These are phyloP conservation scores for Eucalyptus sp. DNA, from an alignment of 345 rosid species.

Conservation along the genomic window DNA sequence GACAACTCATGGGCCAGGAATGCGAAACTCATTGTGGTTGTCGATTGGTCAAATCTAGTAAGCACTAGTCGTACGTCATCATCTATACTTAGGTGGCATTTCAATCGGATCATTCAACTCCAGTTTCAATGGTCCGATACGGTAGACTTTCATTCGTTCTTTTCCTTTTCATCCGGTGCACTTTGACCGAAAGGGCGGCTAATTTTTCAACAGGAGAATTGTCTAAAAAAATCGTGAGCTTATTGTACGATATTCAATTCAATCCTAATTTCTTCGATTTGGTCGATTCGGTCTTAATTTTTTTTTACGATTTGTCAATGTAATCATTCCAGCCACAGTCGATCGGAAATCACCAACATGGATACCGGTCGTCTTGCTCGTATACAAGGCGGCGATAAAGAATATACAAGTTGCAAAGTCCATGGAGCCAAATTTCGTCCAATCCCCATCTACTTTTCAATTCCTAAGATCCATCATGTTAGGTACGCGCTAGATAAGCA, in stretches of 20 bases:
- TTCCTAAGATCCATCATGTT: background rate
- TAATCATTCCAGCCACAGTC: rapidly evolving
- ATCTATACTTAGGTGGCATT: background rate
- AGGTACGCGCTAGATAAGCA: background rate
- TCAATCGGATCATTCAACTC: background rate
- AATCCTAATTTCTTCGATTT: rapidly evolving
- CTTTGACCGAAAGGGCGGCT: background rate
- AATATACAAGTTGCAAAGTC: background rate
- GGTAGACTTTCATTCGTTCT: background rate
- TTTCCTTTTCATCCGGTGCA: background rate
- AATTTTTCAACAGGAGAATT: background rate
- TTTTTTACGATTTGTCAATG: background rate
- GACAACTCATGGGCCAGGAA: background rate
- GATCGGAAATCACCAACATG: rapidly evolving
- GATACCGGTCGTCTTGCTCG: rapidly evolving
- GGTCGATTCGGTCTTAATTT: rapidly evolving
- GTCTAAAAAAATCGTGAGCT: rapidly evolving
- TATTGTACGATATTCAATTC: rapidly evolving
- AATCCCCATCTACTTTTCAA: background rate
- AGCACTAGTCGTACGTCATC: background rate
- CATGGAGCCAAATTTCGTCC: background rate
- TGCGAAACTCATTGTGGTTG: background rate
- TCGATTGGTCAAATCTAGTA: background rate
- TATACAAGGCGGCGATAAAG: background rate
- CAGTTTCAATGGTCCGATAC: background rate